Evolutionary conservation across 2,329 filamentous ascomycete genomes (phyloP).

Genomic region (Thyridium curvatum): DNA sequence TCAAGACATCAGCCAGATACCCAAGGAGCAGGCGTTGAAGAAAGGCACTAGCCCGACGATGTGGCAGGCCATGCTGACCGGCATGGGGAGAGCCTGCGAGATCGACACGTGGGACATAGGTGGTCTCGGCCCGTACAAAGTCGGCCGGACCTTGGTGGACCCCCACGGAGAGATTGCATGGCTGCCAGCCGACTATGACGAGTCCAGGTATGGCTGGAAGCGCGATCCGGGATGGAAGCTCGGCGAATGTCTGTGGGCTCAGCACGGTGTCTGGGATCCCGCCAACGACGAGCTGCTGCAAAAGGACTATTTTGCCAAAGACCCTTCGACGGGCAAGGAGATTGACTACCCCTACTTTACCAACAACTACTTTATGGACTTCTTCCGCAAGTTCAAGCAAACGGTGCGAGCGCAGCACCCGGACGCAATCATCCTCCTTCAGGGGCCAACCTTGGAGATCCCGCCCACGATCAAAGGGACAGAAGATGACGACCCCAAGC

Average conservation of each 20-base stretch:
- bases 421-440: constrained; percentile 80
- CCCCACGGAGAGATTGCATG: constrained; percentile 81
- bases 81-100: constrained; percentile 86
- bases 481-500: constrained; percentile 76
- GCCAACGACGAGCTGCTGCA: constrained; percentile 67
- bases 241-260: constrained; percentile 94
- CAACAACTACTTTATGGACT: constrained; percentile 84
- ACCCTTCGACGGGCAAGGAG: constrained; percentile 64
- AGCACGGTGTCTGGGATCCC: constrained; percentile 93
- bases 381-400: constrained; percentile 71
- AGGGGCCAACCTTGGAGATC: constrained; percentile 86
- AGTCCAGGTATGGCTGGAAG: constrained; percentile 84
- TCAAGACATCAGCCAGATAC: constrained; percentile 73
- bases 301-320: constrained; percentile 83
- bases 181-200: constrained; percentile 77
- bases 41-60: constrained; percentile 91
- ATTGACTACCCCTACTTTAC: constrained; percentile 83
- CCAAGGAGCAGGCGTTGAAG: constrained; percentile 81
- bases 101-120: constrained; percentile 92
- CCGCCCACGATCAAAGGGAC: constrained; percentile 85
- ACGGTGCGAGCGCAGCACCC: constrained; percentile 71
- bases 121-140: constrained; percentile 84
- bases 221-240: constrained; percentile 83
- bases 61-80: constrained; percentile 88
- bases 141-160: constrained; percentile 75